Conservation (phyloP, 2,329 filamentous ascomycete species). For the Alternaria gaisen region DNA sequence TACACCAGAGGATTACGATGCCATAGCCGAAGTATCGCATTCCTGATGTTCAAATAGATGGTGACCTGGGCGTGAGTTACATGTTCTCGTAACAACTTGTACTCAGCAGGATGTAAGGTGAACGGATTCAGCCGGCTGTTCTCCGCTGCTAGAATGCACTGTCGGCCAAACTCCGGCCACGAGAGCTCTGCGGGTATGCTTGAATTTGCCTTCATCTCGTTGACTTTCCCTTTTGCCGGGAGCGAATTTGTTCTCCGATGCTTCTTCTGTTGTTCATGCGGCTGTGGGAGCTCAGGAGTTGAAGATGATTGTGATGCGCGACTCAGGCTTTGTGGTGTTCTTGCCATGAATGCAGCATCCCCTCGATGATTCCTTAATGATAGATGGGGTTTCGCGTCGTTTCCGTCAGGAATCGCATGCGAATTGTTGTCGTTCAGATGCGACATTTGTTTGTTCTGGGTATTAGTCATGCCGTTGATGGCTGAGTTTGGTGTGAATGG, state of each 20-base stretch:
- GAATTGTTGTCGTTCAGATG: constrained; percentile 22
- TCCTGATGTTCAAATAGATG: constrained; percentile 94
- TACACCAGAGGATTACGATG: constrained; percentile 82
- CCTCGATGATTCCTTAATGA: constrained; percentile 23
- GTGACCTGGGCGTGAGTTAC: constrained; percentile 91
- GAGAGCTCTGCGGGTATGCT: constrained; percentile 83
- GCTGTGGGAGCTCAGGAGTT: constrained; percentile 43
- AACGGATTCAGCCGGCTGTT: constrained; percentile 90
- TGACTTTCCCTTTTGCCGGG: constrained; percentile 32
- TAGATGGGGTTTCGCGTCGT: constrained; percentile 15
- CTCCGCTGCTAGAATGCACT: constrained; percentile 90
- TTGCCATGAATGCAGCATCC: constrained; percentile 29
- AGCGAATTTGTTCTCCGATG: constrained; percentile 32
- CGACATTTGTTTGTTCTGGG: constrained; percentile 15
- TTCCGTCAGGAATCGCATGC: constrained; percentile 21
- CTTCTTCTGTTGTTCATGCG: constrained; percentile 28
- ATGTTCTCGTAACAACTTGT: constrained; percentile 78
- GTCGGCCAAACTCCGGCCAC: constrained; percentile 81
- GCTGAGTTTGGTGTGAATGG: constrained; percentile 37
- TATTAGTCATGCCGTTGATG: constrained; percentile 21
- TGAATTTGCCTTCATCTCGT: constrained; percentile 67
- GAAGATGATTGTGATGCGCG: constrained; percentile 40
- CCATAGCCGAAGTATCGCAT: constrained; percentile 92
- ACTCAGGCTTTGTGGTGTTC: constrained; percentile 34
- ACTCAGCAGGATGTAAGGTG: constrained; percentile 84